Conservation (phyloP, 768 basidiomycete genomes). For the Tylopilus felleus region DNA sequence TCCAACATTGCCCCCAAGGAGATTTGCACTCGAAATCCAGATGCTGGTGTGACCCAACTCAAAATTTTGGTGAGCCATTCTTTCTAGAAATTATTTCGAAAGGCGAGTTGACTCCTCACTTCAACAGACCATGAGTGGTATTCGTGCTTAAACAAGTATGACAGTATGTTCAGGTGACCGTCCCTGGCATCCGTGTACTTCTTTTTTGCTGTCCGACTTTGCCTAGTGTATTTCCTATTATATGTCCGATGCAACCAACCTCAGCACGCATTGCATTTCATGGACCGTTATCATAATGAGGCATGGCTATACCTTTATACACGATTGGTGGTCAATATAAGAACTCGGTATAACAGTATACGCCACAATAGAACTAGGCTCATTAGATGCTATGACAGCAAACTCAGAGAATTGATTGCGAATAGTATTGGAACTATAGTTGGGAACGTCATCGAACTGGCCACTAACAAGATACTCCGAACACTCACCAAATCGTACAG, state of each 20-base stretch:
- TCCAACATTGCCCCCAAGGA: conserved; percentile 71
- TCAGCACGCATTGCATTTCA: background rate
- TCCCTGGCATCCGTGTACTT: background rate
- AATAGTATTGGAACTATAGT: conserved; percentile 86
- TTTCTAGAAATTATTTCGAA: background rate
- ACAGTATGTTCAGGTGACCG: conserved; percentile 47
- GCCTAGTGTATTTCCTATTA: background rate
- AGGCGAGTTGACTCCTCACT: conserved; percentile 5
- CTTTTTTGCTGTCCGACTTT: background rate
- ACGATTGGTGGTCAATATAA: background rate
- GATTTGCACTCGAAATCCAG: conserved; percentile 53
- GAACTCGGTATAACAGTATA: background rate
- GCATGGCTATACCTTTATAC: conserved; percentile 3
- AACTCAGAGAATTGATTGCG: conserved; percentile 76
- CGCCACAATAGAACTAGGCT: background rate
- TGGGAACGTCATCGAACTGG: conserved; percentile 1
- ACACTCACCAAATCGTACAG: conserved; percentile 86
- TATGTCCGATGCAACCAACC: background rate
- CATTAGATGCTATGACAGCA: background rate
- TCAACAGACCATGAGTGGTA: conserved; percentile 77
- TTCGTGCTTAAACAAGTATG: conserved; percentile 81
- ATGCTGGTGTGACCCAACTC: conserved; percentile 69
- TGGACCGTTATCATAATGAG: background rate
- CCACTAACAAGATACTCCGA: background rate
- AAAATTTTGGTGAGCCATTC: conserved; percentile 59